A percentile compares a stretch with the other conserved stretches of the same genome.
phyloP scores from a whole-genome alignment of 805 yeast species.

The Kuraishia piskuri region DNA sequence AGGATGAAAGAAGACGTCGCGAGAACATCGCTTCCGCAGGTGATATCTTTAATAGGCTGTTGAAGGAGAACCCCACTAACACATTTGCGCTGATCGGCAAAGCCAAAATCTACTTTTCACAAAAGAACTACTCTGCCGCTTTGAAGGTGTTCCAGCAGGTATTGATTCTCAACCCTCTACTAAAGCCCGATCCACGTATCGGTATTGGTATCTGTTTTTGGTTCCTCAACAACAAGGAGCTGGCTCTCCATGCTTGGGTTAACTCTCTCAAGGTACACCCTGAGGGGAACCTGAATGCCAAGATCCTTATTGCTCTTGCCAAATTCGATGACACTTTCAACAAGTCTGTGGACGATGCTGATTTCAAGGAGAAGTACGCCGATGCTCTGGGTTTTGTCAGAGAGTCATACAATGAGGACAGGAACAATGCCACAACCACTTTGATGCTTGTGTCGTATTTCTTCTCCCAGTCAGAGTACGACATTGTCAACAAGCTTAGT shows the following conservation, averaged over 20 bases:
- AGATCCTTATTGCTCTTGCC: constrained; percentile 57
- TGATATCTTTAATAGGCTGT: constrained; percentile 55
- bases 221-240: constrained; percentile 68
- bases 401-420: constrained; percentile 29
- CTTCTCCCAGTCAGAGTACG: constrained; percentile 59
- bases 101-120: constrained; percentile 71
- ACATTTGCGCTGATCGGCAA: constrained; percentile 74
- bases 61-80: constrained; percentile 48
- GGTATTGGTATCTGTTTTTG: constrained; percentile 95
- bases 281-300: constrained; percentile 44
- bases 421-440: constrained; percentile 52
- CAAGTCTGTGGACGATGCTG: constrained; percentile 46
- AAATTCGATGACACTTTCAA: constrained; percentile 57
- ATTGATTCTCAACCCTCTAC: constrained; percentile 63
- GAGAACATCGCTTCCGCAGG: constrained; percentile 66
- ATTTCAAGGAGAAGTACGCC: constrained; percentile 52
- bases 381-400: constrained; percentile 45
- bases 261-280: constrained; percentile 65
- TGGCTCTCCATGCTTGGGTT: constrained; percentile 80
- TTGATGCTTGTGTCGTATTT: constrained; percentile 62
- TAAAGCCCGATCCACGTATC: constrained; percentile 86
- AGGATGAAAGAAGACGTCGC: constrained; percentile 51
- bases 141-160: constrained; percentile 80
- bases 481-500: constrained; percentile 47
- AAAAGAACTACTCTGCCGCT: constrained; percentile 65